Evolutionary conservation across 306 rosid genomes (phyloP).

Genomic region (Abrus pulchellus): DNA sequence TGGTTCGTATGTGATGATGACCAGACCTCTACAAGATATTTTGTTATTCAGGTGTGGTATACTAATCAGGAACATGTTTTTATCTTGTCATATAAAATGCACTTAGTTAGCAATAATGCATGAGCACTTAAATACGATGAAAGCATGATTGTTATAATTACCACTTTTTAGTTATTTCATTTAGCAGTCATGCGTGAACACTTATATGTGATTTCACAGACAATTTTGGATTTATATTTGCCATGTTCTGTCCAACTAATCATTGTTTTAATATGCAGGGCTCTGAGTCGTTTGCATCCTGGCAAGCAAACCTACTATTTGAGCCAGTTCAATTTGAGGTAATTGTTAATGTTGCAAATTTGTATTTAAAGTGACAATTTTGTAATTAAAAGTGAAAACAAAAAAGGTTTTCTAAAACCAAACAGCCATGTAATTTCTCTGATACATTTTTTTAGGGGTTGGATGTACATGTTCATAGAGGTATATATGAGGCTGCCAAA

Average conservation of each 20-base stretch:
- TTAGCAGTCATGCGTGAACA: background rate
- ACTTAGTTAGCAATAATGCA: background rate
- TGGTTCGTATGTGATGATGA: conserved; percentile 84
- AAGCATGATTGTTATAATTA: background rate
- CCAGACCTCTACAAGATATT: conserved; percentile 64
- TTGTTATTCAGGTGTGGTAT: conserved; percentile 72
- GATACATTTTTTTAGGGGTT: conserved; percentile 55
- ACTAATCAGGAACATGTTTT: background rate
- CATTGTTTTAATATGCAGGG: conserved; percentile 60
- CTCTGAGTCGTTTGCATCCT: conserved; percentile 82
- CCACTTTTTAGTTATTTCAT: background rate
- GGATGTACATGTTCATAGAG: conserved; percentile 82
- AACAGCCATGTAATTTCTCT: too few species aligned
- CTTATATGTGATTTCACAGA: background rate
- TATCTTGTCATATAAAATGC: background rate
- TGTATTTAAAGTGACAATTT: too few species aligned
- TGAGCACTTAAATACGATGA: conserved; percentile 17
- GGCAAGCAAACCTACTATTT: conserved; percentile 88
- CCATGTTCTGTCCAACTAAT: background rate
- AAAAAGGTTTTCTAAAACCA: too few species aligned
- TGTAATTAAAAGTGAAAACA: too few species aligned
- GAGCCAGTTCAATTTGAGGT: conserved; percentile 87
- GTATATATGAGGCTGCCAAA: conserved; percentile 87
- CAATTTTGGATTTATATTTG: background rate
- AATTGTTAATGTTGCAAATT: background rate